phyloP scores from a whole-genome alignment of 768 basidiomycete species.

The Melanogaster broomeanus region DNA sequence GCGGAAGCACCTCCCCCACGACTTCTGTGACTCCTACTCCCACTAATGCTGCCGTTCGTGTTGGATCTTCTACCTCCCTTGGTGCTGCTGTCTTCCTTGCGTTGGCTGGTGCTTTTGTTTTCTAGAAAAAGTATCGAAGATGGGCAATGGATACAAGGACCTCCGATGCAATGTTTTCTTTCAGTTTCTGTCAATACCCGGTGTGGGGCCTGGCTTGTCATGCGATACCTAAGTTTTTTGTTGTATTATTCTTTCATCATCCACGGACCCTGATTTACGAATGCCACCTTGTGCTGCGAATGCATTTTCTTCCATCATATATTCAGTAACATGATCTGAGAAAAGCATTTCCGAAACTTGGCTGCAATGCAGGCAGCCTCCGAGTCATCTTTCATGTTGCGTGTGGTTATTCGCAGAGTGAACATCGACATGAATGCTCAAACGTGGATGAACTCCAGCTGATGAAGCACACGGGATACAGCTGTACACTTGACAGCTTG shows the following conservation, averaged over 20 bases:
- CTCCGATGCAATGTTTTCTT: background rate
- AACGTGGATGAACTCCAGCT: too few relatives aligned
- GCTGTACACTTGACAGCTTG: too few relatives aligned
- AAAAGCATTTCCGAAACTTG: too few relatives aligned
- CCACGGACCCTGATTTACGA: constrained; percentile 2
- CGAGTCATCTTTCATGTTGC: too few relatives aligned
- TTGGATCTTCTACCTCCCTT: constrained; percentile 21
- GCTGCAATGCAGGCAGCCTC: too few relatives aligned
- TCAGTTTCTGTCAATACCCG: background rate
- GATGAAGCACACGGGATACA: too few relatives aligned
- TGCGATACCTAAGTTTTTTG: constrained; percentile 16
- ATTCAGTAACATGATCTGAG: background rate
- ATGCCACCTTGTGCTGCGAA: background rate
- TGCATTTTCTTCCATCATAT: background rate
- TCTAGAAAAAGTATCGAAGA: constrained; percentile 14
- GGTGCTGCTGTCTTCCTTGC: constrained; percentile 19
- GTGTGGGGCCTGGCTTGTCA: constrained; percentile 5
- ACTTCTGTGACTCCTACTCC: constrained; percentile 14
- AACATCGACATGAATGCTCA: too few relatives aligned
- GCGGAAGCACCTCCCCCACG: background rate
- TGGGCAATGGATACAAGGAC: constrained; percentile 1
- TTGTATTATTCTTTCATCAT: constrained; percentile 16
- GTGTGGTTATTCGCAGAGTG: too few relatives aligned
- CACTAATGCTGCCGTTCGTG: constrained; percentile 20
- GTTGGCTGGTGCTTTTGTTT: constrained; percentile 21